Percentiles rank a stretch among this genome's conserved stretches.
These are phyloP conservation scores for Trichoderma virens DNA, from an alignment of 495 filamentous ascomycete species.

Conservation along the genomic window DNA sequence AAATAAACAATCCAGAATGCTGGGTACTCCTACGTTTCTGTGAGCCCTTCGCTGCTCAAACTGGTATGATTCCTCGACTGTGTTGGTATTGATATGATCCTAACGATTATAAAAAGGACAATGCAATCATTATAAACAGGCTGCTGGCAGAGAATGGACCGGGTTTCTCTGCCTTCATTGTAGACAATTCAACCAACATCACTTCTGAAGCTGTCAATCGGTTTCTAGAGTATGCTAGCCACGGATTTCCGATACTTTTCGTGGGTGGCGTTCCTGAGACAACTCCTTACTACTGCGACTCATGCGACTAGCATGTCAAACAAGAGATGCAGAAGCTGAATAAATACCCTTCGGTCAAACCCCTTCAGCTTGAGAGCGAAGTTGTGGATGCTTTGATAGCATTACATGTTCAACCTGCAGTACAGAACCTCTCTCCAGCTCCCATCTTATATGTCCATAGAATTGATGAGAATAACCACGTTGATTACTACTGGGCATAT, in stretches of 20 bases:
- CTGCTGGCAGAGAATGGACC: constrained; percentile 6
- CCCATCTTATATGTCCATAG: constrained; percentile 8
- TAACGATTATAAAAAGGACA: neutral
- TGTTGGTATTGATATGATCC: neutral
- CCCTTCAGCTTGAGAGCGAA: neutral
- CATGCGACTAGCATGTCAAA: constrained; percentile 6
- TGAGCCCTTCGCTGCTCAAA: constrained; percentile 10
- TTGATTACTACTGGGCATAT: constrained; percentile 11
- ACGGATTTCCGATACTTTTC: constrained; percentile 8
- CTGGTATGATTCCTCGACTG: neutral
- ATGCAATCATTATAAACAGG: constrained; percentile 4
- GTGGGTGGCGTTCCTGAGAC: constrained; percentile 1
- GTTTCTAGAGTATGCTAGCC: constrained; percentile 4
- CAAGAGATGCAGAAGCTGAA: neutral
- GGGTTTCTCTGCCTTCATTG: constrained; percentile 4
- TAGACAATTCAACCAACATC: constrained; percentile 9
- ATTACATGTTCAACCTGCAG: constrained; percentile 3
- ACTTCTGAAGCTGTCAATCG: neutral
- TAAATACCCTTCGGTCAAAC: neutral
- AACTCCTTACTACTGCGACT: constrained; percentile 9
- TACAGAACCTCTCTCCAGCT: neutral
- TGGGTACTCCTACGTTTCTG: constrained; percentile 8
- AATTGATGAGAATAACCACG: neutral
- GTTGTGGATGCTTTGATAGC: neutral
- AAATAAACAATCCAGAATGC: constrained; percentile 3